phyloP scores from a whole-genome alignment of 2,329 filamentous ascomycete genomes.

The Stromatinia cepivora region DNA sequence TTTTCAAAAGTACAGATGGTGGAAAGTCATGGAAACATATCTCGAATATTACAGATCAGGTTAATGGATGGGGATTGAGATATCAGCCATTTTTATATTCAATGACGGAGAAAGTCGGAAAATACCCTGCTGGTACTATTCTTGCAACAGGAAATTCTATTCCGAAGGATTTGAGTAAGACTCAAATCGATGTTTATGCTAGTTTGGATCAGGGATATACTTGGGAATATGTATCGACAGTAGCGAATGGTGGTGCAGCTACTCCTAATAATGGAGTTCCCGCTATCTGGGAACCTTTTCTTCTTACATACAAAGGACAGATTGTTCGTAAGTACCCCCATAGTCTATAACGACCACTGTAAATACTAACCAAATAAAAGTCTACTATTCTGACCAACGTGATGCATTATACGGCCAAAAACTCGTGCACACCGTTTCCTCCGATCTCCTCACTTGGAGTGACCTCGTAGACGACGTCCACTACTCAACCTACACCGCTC shows the following conservation, averaged over 20 bases:
- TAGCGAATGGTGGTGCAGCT: conserved; percentile 60
- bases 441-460: conserved; percentile 60
- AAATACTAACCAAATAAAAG: conserved; percentile 26
- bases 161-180: conserved; percentile 56
- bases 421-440: conserved; percentile 57
- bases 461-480: conserved; percentile 61
- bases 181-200: conserved; percentile 70
- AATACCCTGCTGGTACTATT: conserved; percentile 62
- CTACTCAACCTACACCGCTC: conserved; percentile 60
- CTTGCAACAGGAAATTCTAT: conserved; percentile 51
- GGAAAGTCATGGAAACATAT: conserved; percentile 63
- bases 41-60: conserved; percentile 61
- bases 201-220: conserved; percentile 58
- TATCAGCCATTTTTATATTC: conserved; percentile 71
- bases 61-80: conserved; percentile 63
- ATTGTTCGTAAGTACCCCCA: conserved; percentile 46
- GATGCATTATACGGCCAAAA: conserved; percentile 67
- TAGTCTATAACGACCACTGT: not conserved
- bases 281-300: conserved; percentile 72
- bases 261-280: conserved; percentile 62
- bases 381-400: conserved; percentile 72
- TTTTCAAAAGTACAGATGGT: conserved; percentile 54
- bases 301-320: conserved; percentile 57
- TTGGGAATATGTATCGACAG: conserved; percentile 67
- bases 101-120: conserved; percentile 57